phyloP scores from a whole-genome alignment of 2,329 filamentous ascomycete species.

The Cladophialophora yegresii region DNA sequence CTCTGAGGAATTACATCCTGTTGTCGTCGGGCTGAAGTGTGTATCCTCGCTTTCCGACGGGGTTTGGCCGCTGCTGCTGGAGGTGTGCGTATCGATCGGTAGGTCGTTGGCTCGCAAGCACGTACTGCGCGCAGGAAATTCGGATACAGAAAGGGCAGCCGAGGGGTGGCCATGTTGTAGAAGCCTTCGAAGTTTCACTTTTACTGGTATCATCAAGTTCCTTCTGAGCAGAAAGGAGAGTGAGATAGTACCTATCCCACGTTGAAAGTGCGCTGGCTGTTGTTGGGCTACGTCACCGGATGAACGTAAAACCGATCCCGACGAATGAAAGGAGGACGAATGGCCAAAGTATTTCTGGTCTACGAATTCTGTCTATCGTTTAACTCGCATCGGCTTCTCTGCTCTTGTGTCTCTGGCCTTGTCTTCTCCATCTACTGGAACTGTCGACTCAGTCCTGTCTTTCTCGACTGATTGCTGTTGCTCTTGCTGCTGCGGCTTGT shows the following conservation, averaged over 20 bases:
- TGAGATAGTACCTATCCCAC: not conserved
- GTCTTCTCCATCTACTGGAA: not conserved
- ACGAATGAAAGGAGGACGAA: not conserved
- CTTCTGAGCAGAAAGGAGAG: not conserved
- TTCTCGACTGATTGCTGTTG: constrained; percentile 3
- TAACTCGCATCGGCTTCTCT: not conserved
- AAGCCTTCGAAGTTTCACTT: not conserved
- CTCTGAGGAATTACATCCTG: constrained; percentile 49
- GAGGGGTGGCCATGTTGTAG: constrained; percentile 59
- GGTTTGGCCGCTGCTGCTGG: constrained; percentile 34
- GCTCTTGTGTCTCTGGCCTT: not conserved
- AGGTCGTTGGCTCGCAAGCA: constrained; percentile 50
- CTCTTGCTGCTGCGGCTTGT: not conserved
- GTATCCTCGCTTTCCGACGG: constrained; percentile 41
- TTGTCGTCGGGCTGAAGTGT: constrained; percentile 41
- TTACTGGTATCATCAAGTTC: not conserved
- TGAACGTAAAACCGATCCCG: not conserved
- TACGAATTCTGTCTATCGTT: not conserved
- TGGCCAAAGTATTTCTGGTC: not conserved
- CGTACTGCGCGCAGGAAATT: constrained; percentile 62
- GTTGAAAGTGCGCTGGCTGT: not conserved
- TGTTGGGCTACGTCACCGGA: not conserved
- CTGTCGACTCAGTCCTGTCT: not conserved
- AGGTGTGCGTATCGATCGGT: constrained; percentile 47
- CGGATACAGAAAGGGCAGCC: constrained; percentile 70